Evolutionary conservation across 495 filamentous ascomycete species (phyloP), one percentile per base, ranked within the genome.

Genomic region (Cercophora scortea): DNA sequence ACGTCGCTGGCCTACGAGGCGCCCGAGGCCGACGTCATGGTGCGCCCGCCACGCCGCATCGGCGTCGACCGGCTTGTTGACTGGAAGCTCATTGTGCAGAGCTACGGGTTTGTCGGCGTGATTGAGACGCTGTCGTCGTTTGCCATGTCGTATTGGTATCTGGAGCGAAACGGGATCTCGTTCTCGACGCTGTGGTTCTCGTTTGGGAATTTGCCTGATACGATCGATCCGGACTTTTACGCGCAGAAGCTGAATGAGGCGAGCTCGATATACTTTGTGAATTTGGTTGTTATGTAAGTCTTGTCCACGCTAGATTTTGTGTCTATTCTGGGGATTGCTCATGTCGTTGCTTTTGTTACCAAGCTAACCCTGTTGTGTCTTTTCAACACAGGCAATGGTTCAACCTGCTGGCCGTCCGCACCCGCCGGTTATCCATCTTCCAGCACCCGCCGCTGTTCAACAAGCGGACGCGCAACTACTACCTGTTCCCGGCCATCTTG

Each of bases 211-310:
- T 56, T 74, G 5, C 75, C 76, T 0, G 61, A 67, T 17, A 58
- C 59, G 12, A 63, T 83, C 16, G 70, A 76, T 42, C 44, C 66
- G 0, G 77, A 79, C 32, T 77, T 66, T 47, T 76, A 71, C 47
- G 71, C 64, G 6, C 60, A 65, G 17, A 65, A 71, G 18, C 59
- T 82, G 13, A 83, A 82, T 51, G 72, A 76, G 42, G 84, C 81
- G 17, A 81, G 78, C 32, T 80, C 76, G 19, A 79, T 88, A 36
- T 89, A 89, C 57, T 89, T 89, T 55, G 77, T 88, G 33, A 86
- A 77, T n/a, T 68, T 89, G 8, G 83, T 89, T 7, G 77, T 86
- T 5, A 84, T 85, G 81, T 79, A 62, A 62, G 25, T 25, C 72
- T 59, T 56, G 10, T 25, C 17, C 40, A 32, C 34, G 5, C 8